phyloP scores from a whole-genome alignment of 768 basidiomycete genomes.

The Tricholoma matsutake region DNA sequence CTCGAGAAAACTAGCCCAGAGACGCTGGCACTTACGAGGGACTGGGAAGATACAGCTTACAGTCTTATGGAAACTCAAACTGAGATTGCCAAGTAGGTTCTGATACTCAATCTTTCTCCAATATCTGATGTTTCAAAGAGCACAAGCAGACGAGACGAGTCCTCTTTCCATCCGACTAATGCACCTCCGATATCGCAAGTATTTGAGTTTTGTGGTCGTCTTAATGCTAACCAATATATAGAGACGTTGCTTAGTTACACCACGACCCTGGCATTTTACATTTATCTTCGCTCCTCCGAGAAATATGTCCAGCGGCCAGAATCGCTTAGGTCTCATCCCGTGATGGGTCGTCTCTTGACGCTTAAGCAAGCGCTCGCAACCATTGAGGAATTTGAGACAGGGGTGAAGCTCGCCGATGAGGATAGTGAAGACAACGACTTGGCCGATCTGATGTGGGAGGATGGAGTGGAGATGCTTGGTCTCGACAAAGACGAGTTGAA shows the following conservation, averaged over 20 bases:
- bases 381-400: constrained; percentile 71
- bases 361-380: constrained; percentile 80
- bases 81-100: constrained; percentile 52
- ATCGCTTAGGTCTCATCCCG: constrained; percentile 65
- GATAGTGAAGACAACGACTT: constrained; percentile 46
- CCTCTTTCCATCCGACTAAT: constrained; percentile 64
- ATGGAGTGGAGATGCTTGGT: constrained; percentile 40
- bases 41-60: constrained; percentile 73
- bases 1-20: constrained; percentile 78
- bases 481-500: constrained; percentile 49
- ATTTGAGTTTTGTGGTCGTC: not conserved
- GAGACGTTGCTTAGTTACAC: constrained; percentile 90
- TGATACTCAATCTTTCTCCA: not conserved
- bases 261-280: constrained; percentile 88
- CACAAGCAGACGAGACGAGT: constrained; percentile 46
- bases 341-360: constrained; percentile 71
- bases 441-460: constrained; percentile 37
- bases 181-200: constrained; percentile 88
- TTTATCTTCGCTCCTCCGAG: constrained; percentile 74
- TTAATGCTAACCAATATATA: constrained; percentile 25
- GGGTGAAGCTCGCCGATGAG: constrained; percentile 55
- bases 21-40: constrained; percentile 74
- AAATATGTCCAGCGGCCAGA: constrained; percentile 61
- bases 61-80: constrained; percentile 49
- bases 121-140: constrained; percentile 31